Conservation (phyloP, 768 basidiomycete species). For the Scleroderma citrinum region DNA sequence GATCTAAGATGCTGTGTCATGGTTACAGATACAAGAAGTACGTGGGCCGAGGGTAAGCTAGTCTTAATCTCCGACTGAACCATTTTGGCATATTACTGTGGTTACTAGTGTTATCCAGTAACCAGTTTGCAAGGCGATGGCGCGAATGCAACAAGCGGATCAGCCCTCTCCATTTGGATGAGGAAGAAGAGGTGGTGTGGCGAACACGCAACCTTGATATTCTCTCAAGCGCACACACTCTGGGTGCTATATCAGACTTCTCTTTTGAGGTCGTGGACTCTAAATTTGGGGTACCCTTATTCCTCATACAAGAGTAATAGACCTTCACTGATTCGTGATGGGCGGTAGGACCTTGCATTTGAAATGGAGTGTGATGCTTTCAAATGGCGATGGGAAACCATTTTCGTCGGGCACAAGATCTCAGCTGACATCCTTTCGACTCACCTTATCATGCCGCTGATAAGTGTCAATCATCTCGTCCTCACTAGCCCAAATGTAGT, state of each 20-base stretch:
- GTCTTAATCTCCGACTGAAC: conserved; percentile 15
- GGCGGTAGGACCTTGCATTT: conserved; percentile 58
- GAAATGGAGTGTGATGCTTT: conserved; percentile 53
- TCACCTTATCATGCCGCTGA: conserved; percentile 72
- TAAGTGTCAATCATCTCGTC: conserved; percentile 63
- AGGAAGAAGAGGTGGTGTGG: conserved; percentile 58
- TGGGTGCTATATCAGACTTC: conserved; percentile 52
- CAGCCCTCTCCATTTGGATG: conserved; percentile 23
- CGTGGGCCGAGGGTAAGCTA: conserved; percentile 66
- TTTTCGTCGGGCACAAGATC: conserved; percentile 52
- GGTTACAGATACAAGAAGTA: conserved; percentile 67
- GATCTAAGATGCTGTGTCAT: conserved; percentile 57
- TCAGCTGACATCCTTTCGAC: conserved; percentile 73
- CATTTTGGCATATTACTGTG: conserved; percentile 1
- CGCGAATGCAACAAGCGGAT: conserved; percentile 44
- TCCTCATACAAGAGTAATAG: conserved; percentile 1
- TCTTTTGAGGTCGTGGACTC: conserved; percentile 57
- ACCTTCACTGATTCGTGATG: conserved; percentile 11
- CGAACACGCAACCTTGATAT: conserved; percentile 47
- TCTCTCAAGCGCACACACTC: conserved; percentile 53
- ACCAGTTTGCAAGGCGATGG: conserved; percentile 67
- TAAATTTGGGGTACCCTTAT: conserved; percentile 45
- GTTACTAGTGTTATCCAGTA: conserved; percentile 45
- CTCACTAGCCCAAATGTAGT: conserved; percentile 58
- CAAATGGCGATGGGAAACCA: conserved; percentile 79